Conservation (phyloP, 176 grass and related monocot genomes). For the Triticum monococcum region DNA sequence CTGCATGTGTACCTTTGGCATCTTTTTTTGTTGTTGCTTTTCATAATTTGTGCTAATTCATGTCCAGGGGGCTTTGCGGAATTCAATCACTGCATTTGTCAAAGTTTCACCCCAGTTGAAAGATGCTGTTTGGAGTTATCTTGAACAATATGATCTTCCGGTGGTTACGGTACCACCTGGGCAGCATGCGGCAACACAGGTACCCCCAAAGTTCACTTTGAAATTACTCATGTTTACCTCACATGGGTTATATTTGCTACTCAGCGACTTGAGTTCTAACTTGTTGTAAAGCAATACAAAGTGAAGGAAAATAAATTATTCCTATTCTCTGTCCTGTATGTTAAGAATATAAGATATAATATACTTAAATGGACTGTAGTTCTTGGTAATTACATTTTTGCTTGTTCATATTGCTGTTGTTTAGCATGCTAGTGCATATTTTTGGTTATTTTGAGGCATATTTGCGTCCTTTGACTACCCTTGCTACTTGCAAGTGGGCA, state of each 20-base stretch:
- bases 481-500: not conserved
- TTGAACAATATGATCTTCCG: constrained; percentile 96
- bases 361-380: constrained; percentile 15
- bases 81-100: constrained; percentile 82
- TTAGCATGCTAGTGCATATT: not conserved
- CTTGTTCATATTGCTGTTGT: constrained; percentile 3
- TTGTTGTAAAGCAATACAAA: constrained; percentile 15
- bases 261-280: not conserved
- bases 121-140: constrained; percentile 88
- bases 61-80: constrained; percentile 81
- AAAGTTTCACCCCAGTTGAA: constrained; percentile 83
- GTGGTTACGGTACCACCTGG: constrained; percentile 57
- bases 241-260: not conserved
- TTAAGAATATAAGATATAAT: constrained; percentile 4
- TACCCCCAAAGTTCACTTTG: constrained; percentile 25
- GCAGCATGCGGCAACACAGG: constrained; percentile 65
- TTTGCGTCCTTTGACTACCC: not conserved
- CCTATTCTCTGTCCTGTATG: not conserved
- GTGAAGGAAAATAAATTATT: not conserved
- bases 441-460: not conserved
- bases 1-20: not conserved
- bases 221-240: not conserved
- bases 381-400: not conserved
- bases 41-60: constrained; percentile 27
- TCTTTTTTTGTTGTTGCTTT: not conserved